Conservation (phyloP, 495 filamentous ascomycete genomes). For the Viridothelium virens region DNA sequence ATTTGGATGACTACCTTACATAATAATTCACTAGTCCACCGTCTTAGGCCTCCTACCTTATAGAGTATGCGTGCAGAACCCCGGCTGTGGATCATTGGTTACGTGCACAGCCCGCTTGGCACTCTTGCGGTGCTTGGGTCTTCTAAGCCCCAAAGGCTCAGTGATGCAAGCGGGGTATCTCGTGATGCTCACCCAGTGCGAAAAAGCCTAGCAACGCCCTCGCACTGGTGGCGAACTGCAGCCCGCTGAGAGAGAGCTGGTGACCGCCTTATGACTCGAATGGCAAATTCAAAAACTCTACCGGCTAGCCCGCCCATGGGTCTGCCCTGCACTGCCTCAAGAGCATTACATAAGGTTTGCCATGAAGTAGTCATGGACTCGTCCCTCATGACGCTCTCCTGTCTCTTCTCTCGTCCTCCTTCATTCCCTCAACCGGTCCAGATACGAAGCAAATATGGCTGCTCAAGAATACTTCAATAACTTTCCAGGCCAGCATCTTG, state of each 20-base stretch:
- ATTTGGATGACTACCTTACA: too few relatives aligned
- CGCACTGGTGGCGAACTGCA: background rate
- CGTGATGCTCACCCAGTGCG: background rate
- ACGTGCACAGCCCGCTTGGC: too few relatives aligned
- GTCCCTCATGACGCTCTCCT: background rate
- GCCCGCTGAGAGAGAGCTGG: background rate
- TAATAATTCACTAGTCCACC: too few relatives aligned
- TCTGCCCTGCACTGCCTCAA: slow-evolving; percentile 1
- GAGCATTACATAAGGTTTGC: background rate
- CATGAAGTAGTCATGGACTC: background rate
- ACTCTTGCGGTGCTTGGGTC: too few relatives aligned
- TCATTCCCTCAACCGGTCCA: background rate
- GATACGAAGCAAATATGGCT: background rate
- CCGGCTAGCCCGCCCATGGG: background rate
- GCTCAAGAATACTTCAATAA: slow-evolving; percentile 1
- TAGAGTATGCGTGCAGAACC: too few relatives aligned
- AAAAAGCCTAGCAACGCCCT: background rate
- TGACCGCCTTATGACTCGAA: background rate
- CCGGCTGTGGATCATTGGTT: too few relatives aligned
- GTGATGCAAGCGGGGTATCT: slow-evolving; percentile 9
- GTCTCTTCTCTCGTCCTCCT: background rate
- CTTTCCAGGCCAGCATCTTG: slow-evolving; percentile 1
- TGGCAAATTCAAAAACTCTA: background rate
- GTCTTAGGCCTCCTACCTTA: too few relatives aligned
- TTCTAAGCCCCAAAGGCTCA: too few relatives aligned